phyloP scores from a whole-genome alignment of 306 rosid genomes.

The Argentina anserina region DNA sequence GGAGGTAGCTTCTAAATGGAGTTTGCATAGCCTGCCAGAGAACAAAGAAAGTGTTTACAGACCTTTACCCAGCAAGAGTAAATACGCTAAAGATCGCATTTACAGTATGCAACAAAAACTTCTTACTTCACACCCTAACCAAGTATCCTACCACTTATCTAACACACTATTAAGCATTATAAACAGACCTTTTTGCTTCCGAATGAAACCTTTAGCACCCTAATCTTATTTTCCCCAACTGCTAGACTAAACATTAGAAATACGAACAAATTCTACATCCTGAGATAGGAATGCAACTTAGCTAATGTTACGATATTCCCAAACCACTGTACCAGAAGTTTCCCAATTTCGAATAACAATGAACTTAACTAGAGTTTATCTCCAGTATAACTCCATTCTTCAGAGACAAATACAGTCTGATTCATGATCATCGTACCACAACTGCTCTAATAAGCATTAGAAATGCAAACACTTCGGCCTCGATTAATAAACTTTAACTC shows the following conservation, averaged over 20 bases:
- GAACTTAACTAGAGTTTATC: too few species aligned
- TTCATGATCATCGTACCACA: not conserved
- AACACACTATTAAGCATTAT: not conserved
- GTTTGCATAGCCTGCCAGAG: conserved; percentile 80
- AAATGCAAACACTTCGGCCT: not conserved
- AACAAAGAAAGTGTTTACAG: not conserved
- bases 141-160: not conserved
- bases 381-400: too few species aligned
- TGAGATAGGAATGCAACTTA: too few species aligned
- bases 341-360: too few species aligned
- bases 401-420: not conserved
- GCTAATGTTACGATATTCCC: too few species aligned
- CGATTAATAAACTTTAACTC: not conserved
- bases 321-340: too few species aligned
- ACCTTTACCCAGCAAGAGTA: not conserved
- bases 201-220: too few species aligned
- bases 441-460: not conserved
- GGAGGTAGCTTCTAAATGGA: conserved; percentile 91
- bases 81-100: not conserved
- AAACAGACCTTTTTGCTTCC: too few species aligned
- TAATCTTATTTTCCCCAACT: too few species aligned
- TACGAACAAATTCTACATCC: too few species aligned
- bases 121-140: not conserved
- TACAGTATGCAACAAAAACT: not conserved
- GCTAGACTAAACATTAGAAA: too few species aligned